phyloP scores from a whole-genome alignment of 2,329 filamentous ascomycete species.

The Metarhizium guizhouense region DNA sequence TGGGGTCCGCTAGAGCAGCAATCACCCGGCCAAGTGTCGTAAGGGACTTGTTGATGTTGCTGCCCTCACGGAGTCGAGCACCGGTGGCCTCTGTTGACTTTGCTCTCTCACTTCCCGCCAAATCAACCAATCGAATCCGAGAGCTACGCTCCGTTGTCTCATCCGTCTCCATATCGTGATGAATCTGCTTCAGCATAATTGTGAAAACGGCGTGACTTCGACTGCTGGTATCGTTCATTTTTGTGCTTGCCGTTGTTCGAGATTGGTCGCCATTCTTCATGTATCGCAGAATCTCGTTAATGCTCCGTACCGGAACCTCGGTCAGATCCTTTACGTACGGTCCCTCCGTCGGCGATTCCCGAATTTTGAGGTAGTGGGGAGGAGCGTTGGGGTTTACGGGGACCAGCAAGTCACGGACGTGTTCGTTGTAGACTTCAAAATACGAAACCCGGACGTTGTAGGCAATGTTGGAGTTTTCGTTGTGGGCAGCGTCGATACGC shows the following conservation, averaged over 20 bases:
- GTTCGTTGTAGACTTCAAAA: slow-evolving; percentile 99
- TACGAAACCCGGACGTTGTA: slow-evolving; percentile 98
- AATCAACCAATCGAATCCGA: slow-evolving; percentile 86
- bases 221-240: slow-evolving; percentile 98
- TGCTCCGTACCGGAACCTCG: slow-evolving; percentile 82
- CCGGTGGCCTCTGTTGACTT: slow-evolving; percentile 95
- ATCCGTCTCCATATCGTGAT: slow-evolving; percentile 94
- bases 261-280: slow-evolving; percentile 87
- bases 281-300: slow-evolving; percentile 76
- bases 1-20: slow-evolving; percentile 71
- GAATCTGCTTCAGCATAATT: slow-evolving; percentile 95
- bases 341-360: slow-evolving; percentile 88
- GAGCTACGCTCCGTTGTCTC: slow-evolving; percentile 93
- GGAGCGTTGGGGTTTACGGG: slow-evolving; percentile 61
- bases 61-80: slow-evolving; percentile 81
- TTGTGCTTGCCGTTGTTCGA: slow-evolving; percentile 84
- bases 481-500: slow-evolving; percentile 68
- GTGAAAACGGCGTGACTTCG: slow-evolving; percentile 97
- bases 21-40: slow-evolving; percentile 94
- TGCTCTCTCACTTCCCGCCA: slow-evolving; percentile 89
- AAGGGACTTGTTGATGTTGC: slow-evolving; percentile 98
- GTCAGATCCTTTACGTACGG: slow-evolving; percentile 96
- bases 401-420: slow-evolving; percentile 86
- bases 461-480: slow-evolving; percentile 82
- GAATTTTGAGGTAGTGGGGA: slow-evolving; percentile 91